Base-by-base conservation (phyloP, 1,284 basidiomycete genomes). In the Ceratobasidium theobromae region DNA sequence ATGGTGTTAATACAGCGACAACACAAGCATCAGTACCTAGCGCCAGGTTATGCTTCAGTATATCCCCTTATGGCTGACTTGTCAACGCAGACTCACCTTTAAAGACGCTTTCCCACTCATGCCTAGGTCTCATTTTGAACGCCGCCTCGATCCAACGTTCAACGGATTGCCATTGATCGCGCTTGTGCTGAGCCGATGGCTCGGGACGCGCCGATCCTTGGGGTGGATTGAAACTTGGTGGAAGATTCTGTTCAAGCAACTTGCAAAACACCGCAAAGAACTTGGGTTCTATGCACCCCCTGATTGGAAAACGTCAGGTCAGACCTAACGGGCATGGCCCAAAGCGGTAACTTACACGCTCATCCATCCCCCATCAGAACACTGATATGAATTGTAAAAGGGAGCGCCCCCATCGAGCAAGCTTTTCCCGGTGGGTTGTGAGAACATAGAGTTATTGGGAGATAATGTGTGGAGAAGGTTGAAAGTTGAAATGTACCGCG, bases 381-480 rank as follows among this genome's bases (percentile, higher is more conserved):
- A 91, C 0, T 81, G 79, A 72, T 93, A 93, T 4, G 91, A 78
- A 67, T 81, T 82, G 73, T 94, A 93, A 76, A 86, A 93, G 0
- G 91, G 91, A 0, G 89, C 84, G 1, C 88, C 90, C 0, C 89
- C 89, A 71, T 92, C 91, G 25, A 93, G 81, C 1, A 82, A 67
- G 69, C 89, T 89, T 1, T 78, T 78, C 23, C 85, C 87, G 65
- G 87, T 80, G 18, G 79, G 75, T n/a, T 78, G 75, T 18, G 73
- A 71, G 73, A 75, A 76, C 25, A 70, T 57, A 12, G 74, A 73
- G 68, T 76, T 51, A 69, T 73, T 28, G 77, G 80, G 21, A 70
- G 73, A 40, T 69, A 76, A 57, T 74, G 78, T 72, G 27, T 86
- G 79, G 21, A 89, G 76, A 5, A 93, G 79, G 5, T 88, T 84